These are phyloP conservation scores for Podaxis carcinomalis DNA, from an alignment of 768 basidiomycete species.

Conservation along the genomic window DNA sequence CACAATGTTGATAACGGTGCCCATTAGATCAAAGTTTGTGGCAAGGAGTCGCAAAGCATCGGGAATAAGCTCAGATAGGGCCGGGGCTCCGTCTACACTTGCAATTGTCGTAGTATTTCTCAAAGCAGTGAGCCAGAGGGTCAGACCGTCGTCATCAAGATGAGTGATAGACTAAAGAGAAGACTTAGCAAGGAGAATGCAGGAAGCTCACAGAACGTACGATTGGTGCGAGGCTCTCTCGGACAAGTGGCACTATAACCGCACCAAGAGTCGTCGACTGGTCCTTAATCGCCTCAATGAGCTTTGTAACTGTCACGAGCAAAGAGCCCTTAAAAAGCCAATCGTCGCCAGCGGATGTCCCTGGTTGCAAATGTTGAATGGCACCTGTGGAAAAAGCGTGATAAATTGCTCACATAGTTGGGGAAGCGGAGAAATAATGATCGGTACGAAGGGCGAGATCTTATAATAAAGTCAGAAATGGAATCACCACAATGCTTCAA, in stretches of 20 bases:
- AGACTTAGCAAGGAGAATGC: constrained; percentile 10
- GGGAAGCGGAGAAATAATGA: constrained; percentile 64
- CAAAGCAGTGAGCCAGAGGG: constrained; percentile 70
- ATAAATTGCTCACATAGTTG: constrained; percentile 55
- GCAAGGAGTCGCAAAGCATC: constrained; percentile 54
- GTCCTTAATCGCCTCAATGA: constrained; percentile 68
- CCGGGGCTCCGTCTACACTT: constrained; percentile 39
- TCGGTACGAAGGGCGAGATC: constrained; percentile 63
- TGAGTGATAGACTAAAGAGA: constrained; percentile 50
- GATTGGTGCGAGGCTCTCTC: constrained; percentile 55
- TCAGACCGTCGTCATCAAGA: constrained; percentile 75
- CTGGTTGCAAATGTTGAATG: constrained; percentile 30
- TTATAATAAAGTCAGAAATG: constrained; percentile 23
- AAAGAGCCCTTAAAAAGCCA: constrained; percentile 70
- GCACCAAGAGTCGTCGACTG: constrained; percentile 50
- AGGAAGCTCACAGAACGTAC: constrained; percentile 28
- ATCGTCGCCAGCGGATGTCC: constrained; percentile 64
- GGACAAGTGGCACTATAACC: constrained; percentile 61
- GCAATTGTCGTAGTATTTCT: constrained; percentile 57
- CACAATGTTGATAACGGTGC: constrained; percentile 58
- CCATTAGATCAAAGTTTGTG: constrained; percentile 70
- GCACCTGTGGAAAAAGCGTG: not conserved
- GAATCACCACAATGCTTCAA: not conserved
- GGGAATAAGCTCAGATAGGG: constrained; percentile 65
- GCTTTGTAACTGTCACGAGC: constrained; percentile 62